These are phyloP conservation scores for Apiosordaria backusii DNA, from an alignment of 495 filamentous ascomycete species.

Conservation along the genomic window DNA sequence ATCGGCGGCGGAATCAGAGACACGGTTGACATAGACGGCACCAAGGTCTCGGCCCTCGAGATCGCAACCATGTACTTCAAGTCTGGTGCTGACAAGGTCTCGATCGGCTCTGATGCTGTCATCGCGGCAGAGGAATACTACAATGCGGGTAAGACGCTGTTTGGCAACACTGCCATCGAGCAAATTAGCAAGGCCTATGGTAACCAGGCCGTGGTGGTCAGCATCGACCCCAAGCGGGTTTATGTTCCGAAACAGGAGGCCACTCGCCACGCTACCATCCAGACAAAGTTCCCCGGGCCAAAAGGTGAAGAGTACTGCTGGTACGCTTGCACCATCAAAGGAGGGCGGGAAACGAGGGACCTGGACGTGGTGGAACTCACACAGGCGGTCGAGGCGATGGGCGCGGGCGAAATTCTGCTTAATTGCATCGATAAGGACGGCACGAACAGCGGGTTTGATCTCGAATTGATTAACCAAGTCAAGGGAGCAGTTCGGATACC, in stretches of 20 bases:
- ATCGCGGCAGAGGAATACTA: slow-evolving; percentile 89
- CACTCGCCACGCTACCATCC: slow-evolving; percentile 74
- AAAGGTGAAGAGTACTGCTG: slow-evolving; percentile 81
- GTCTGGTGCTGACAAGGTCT: slow-evolving; percentile 97
- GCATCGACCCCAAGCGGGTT: slow-evolving; percentile 86
- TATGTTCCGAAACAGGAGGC: slow-evolving; percentile 71
- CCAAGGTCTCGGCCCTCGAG: slow-evolving; percentile 76
- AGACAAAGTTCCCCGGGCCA: slow-evolving; percentile 65
- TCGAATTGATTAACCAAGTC: slow-evolving; percentile 85
- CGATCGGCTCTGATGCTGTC: slow-evolving; percentile 93
- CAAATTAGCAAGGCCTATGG: slow-evolving; percentile 91
- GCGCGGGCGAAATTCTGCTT: slow-evolving; percentile 86
- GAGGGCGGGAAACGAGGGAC: slow-evolving; percentile 85
- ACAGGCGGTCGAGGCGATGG: slow-evolving; percentile 91
- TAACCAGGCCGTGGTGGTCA: slow-evolving; percentile 94
- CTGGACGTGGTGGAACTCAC: slow-evolving; percentile 85
- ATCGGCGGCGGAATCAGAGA: slow-evolving; percentile 94
- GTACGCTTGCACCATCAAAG: slow-evolving; percentile 98
- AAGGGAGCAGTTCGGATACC: slow-evolving; percentile 83
- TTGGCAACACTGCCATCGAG: slow-evolving; percentile 86
- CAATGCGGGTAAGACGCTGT: slow-evolving; percentile 58
- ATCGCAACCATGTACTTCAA: slow-evolving; percentile 98
- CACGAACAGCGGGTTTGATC: slow-evolving; percentile 90
- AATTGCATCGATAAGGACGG: slow-evolving; percentile 99
- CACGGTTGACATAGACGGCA: slow-evolving; percentile 85